Percentiles rank a stretch among this genome's conserved stretches.
Conservation (phyloP, 2,329 filamentous ascomycete species). For the Aspergillus ruber region DNA sequence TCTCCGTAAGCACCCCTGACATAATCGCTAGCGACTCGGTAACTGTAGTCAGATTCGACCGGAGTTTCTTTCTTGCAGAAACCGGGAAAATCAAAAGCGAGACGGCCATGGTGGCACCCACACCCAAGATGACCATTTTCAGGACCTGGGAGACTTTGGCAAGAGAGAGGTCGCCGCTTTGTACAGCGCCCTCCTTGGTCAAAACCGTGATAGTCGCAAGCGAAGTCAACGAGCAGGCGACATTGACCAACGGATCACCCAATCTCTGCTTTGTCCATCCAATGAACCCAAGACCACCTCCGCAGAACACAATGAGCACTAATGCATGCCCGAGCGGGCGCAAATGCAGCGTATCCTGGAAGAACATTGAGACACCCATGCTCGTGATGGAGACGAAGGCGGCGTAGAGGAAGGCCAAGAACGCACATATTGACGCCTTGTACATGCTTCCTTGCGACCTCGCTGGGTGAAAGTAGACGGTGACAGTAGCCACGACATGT, state of each 20-base stretch:
- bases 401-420: conserved; percentile 72
- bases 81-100: conserved; percentile 73
- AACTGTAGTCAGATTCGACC: conserved; percentile 65
- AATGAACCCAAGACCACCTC: conserved; percentile 77
- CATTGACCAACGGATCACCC: conserved; percentile 73
- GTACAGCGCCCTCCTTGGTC: conserved; percentile 84
- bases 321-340: conserved; percentile 69
- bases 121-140: conserved; percentile 77
- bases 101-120: conserved; percentile 63
- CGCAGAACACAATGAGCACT: conserved; percentile 76
- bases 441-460: conserved; percentile 83
- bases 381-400: conserved; percentile 70
- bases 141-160: conserved; percentile 75
- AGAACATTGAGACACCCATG: conserved; percentile 81
- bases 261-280: conserved; percentile 80
- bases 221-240: conserved; percentile 77
- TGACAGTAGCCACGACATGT: conserved; percentile 87
- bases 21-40: conserved; percentile 74
- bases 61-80: conserved; percentile 67
- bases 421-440: conserved; percentile 70
- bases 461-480: conserved; percentile 90
- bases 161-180: conserved; percentile 72
- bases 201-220: conserved; percentile 84
- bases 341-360: conserved; percentile 60
- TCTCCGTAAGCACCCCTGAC: conserved; percentile 71